These are phyloP conservation scores for Chytridium lagenaria DNA, from an alignment of 371 early-diverging fungal genomes.

Conservation along the genomic window DNA sequence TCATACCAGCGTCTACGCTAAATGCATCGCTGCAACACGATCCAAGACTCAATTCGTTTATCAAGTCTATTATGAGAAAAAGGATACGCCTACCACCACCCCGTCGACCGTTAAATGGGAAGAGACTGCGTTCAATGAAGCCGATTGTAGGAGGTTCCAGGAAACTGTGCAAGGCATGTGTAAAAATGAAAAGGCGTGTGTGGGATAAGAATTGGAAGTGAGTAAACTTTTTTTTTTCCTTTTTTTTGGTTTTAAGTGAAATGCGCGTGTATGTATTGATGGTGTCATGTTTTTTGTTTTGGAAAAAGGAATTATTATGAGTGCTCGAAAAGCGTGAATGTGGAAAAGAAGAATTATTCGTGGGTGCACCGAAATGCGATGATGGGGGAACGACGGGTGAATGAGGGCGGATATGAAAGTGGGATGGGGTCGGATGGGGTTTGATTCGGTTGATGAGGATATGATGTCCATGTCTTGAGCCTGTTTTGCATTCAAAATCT, in stretches of 20 bases:
- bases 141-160: not conserved
- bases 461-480: no score
- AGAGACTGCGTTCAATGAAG: not conserved
- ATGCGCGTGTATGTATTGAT: no score
- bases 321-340: not conserved
- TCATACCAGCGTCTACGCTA: not conserved
- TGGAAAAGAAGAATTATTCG: not conserved
- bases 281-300: no score
- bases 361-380: not conserved
- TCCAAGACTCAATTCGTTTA: not conserved
- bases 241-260: no score
- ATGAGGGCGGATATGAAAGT: no score
- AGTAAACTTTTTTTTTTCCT: no score
- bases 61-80: not conserved
- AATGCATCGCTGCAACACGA: not conserved
- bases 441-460: no score
- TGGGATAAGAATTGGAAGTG: no score
- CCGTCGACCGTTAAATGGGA: not conserved
- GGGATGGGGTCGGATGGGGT: no score
- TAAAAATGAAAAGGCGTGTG: not conserved
- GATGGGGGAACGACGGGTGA: not conserved
- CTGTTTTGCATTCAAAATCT: no score
- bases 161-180: not conserved
- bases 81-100: not conserved
- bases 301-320: not conserved